Conservation (phyloP, 228 moss, liverwort and hornwort species). For the Sphagnum fallax region DNA sequence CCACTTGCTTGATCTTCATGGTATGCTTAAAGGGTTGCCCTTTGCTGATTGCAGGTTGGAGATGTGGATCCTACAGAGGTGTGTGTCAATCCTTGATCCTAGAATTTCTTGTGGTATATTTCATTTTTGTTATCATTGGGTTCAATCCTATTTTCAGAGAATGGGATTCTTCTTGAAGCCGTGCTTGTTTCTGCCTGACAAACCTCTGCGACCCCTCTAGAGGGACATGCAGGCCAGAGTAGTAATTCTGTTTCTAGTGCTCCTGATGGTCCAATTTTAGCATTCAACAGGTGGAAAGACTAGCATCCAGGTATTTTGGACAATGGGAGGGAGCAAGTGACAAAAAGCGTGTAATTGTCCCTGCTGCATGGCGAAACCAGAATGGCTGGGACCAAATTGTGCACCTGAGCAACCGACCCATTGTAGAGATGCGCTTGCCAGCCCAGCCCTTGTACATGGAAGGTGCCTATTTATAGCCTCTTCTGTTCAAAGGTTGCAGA, state of each 20-base stretch:
- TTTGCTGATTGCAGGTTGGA: slow-evolving; percentile 19
- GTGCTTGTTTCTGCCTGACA: too few relatives aligned
- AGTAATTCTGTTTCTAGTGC: too few relatives aligned
- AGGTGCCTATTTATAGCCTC: slow-evolving; percentile 7
- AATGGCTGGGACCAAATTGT: slow-evolving; percentile 23
- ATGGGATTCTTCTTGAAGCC: too few relatives aligned
- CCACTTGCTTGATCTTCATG: too few relatives aligned
- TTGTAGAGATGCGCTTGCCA: slow-evolving; percentile 13
- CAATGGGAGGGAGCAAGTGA: slow-evolving; percentile 5
- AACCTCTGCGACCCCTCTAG: too few relatives aligned
- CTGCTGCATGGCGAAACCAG: slow-evolving; percentile 3
- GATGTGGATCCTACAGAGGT: slow-evolving; percentile 32
- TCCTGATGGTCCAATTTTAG: too few relatives aligned
- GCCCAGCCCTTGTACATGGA: slow-evolving; percentile 28
- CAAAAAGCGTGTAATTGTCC: slow-evolving; percentile 1
- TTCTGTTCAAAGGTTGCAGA: too few relatives aligned
- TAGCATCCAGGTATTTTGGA: slow-evolving; percentile 23
- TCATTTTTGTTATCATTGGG: too few relatives aligned
- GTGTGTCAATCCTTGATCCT: not conserved
- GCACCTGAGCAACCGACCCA: slow-evolving; percentile 12
- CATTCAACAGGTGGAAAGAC: slow-evolving; percentile 13
- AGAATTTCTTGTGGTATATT: too few relatives aligned
- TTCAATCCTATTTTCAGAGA: too few relatives aligned
- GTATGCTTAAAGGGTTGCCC: not conserved
- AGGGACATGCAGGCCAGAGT: too few relatives aligned